A percentile compares a stretch with the other conserved stretches of the same genome.
These are phyloP conservation scores for Backusella parvicylindrica DNA, from an alignment of 192 early-diverging fungal genomes.

Conservation along the genomic window DNA sequence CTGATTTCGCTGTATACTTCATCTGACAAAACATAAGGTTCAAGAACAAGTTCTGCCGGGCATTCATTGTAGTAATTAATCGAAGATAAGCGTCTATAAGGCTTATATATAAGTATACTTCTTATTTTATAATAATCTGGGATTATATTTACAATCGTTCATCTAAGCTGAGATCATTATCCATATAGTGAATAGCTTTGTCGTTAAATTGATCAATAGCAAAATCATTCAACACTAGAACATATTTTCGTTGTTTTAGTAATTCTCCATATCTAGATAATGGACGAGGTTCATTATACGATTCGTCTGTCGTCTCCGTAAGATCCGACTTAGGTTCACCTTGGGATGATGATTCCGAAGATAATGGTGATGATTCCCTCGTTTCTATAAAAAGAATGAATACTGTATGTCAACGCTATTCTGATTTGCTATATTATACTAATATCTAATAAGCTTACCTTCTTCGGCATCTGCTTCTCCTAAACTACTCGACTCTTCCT, in stretches of 20 bases:
- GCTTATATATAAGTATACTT: slow-evolving; percentile 1
- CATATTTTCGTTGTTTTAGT: background rate
- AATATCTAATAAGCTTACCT: slow-evolving; percentile 7
- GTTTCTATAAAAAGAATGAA: slow-evolving; percentile 7
- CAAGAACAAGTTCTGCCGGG: background rate
- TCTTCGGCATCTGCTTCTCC: background rate
- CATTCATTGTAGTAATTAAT: slow-evolving; percentile 6
- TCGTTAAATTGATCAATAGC: background rate
- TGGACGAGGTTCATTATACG: background rate
- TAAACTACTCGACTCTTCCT: background rate
- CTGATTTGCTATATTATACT: slow-evolving; percentile 3
- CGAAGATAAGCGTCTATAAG: slow-evolving; percentile 6
- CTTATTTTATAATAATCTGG: background rate
- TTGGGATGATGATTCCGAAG: background rate
- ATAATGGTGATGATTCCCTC: background rate
- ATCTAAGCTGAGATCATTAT: slow-evolving; percentile 5
- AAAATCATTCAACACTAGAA: slow-evolving; percentile 6
- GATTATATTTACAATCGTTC: slow-evolving; percentile 5
- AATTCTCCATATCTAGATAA: slow-evolving; percentile 6
- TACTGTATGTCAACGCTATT: slow-evolving; percentile 6
- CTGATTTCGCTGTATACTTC: background rate
- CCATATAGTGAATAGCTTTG: slow-evolving; percentile 8
- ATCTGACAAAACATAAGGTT: background rate
- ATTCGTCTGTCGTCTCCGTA: background rate
- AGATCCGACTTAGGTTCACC: background rate